Percentiles rank a stretch among this genome's conserved stretches.
Conservation (phyloP, 768 basidiomycete genomes). For the Suillus subalutaceus region DNA sequence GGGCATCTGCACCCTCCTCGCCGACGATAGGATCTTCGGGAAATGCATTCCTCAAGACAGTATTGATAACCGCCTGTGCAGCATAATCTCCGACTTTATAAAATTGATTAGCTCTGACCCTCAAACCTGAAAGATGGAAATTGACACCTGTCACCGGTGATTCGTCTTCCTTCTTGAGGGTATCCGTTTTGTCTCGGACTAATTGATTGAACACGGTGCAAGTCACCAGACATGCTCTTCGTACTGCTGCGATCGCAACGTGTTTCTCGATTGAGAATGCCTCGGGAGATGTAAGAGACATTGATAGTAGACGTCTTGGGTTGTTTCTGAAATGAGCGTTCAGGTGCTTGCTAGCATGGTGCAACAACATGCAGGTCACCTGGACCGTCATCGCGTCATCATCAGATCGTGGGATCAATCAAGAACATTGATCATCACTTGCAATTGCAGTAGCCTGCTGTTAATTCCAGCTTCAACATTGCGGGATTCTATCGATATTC, state of each 20-base stretch:
- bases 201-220: constrained; percentile 85
- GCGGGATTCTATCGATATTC: background rate
- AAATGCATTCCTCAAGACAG: constrained; percentile 76
- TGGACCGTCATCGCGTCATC: constrained; percentile 2
- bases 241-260: constrained; percentile 85
- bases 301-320: constrained; percentile 1
- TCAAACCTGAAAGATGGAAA: background rate
- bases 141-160: constrained; percentile 82
- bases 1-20: constrained; percentile 88
- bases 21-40: constrained; percentile 89
- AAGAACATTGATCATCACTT: no score
- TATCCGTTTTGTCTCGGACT: constrained; percentile 69
- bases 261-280: constrained; percentile 69
- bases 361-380: constrained; percentile 1
- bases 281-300: background rate
- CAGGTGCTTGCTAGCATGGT: constrained; percentile 8
- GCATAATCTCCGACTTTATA: constrained; percentile 86
- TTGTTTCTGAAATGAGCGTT: constrained; percentile 1
- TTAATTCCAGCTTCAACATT: background rate
- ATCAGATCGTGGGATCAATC: constrained; percentile 2
- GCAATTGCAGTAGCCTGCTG: no score
- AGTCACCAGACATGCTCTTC: constrained; percentile 83
- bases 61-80: constrained; percentile 89
- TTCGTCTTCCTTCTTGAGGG: constrained; percentile 88
- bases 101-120: constrained; percentile 4